Conservation (phyloP, 2,329 filamentous ascomycete species). For the Arthrocladium fulminans region DNA sequence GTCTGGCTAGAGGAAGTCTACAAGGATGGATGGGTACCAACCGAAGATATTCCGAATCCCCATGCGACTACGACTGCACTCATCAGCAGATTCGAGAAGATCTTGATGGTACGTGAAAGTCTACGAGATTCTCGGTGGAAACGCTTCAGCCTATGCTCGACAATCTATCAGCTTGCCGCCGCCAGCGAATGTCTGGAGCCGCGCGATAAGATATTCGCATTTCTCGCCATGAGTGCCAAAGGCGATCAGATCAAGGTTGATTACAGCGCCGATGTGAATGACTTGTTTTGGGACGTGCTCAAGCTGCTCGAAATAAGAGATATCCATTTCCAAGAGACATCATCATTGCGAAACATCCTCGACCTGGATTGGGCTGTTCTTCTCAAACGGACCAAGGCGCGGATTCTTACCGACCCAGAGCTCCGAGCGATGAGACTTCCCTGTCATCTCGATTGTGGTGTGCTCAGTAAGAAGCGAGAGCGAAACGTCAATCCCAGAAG, state of each 20-base stretch:
- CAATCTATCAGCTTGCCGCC: neutral
- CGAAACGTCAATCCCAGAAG: neutral
- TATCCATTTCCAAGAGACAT: neutral
- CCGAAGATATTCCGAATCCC: neutral
- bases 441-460: slow-evolving; percentile 1
- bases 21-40: neutral
- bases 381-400: neutral
- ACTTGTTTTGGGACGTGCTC: neutral
- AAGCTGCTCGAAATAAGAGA: neutral
- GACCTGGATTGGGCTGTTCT: neutral
- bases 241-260: neutral
- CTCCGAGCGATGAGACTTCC: neutral
- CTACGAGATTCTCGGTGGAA: neutral
- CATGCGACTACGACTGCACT: neutral
- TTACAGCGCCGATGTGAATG: neutral
- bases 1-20: neutral
- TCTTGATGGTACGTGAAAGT: neutral
- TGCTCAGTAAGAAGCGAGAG: neutral
- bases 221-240: neutral
- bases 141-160: neutral
- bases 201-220: neutral
- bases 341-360: neutral
- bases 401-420: neutral
- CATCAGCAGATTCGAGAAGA: neutral
- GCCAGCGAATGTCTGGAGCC: neutral